phyloP scores from a whole-genome alignment of 768 basidiomycete species.

The Amanita rimosa region DNA sequence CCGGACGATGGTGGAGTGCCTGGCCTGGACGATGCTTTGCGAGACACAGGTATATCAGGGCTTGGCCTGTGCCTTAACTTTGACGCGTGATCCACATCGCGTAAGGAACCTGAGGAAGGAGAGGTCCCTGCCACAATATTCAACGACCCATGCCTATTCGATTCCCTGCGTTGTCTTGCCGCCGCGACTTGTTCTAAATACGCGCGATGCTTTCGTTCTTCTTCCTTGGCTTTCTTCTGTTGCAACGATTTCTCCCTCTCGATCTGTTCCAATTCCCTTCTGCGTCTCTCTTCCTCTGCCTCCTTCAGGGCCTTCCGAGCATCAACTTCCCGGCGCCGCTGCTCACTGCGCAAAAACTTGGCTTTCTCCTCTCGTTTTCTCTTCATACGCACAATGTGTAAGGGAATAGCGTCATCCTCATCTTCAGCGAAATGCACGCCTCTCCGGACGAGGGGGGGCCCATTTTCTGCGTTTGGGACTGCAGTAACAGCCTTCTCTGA shows the following conservation, averaged over 20 bases:
- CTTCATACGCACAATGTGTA: constrained; percentile 61
- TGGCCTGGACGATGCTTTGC: constrained; percentile 36
- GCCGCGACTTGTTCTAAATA: constrained; percentile 54
- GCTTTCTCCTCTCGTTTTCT: constrained; percentile 68
- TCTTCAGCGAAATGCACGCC: constrained; percentile 59
- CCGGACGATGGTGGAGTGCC: constrained; percentile 32
- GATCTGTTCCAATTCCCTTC: constrained; percentile 29
- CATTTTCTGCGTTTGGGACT: constrained; percentile 6
- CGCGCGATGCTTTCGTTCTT: constrained; percentile 38
- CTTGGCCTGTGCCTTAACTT: constrained; percentile 27
- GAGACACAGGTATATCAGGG: constrained; percentile 25
- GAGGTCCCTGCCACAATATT: constrained; percentile 18
- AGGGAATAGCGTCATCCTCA: constrained; percentile 58
- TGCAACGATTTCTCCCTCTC: constrained; percentile 39
- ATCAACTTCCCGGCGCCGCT: constrained; percentile 38
- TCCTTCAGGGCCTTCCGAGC: constrained; percentile 38
- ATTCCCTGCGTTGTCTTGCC: constrained; percentile 49
- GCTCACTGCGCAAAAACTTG: constrained; percentile 49
- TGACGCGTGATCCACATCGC: constrained; percentile 29
- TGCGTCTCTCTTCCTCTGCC: constrained; percentile 30
- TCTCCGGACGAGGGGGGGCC: constrained; percentile 27
- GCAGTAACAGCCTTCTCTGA: not conserved
- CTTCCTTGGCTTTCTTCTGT: constrained; percentile 39
- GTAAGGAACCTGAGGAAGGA: constrained; percentile 27
- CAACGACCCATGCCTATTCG: constrained; percentile 34